phyloP scores from a whole-genome alignment of 129 eudicot species.

The Logfia minima region DNA sequence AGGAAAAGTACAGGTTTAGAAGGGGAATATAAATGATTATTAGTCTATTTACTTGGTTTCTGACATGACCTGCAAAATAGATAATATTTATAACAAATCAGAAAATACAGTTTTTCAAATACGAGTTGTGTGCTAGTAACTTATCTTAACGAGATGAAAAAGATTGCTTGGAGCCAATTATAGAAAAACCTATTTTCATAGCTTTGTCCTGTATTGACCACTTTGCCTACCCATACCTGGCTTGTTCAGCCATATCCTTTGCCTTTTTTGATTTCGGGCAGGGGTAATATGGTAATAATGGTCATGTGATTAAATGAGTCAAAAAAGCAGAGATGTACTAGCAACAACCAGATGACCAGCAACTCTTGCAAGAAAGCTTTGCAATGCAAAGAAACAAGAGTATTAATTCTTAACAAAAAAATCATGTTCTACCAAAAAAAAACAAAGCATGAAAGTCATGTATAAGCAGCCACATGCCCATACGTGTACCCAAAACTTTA shows the following conservation, averaged over 20 bases:
- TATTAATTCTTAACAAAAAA: slow-evolving; percentile 16
- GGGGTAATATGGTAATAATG: background rate
- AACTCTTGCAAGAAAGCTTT: slow-evolving; percentile 70
- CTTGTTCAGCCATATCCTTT: background rate
- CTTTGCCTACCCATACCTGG: background rate
- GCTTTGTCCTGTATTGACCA: background rate
- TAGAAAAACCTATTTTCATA: no score
- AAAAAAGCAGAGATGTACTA: slow-evolving; percentile 14
- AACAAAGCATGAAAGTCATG: slow-evolving; percentile 18
- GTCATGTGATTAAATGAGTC: background rate
- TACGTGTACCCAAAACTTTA: slow-evolving; percentile 24
- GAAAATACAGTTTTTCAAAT: background rate
- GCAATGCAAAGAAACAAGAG: slow-evolving; percentile 45
- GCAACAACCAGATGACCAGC: slow-evolving; percentile 35
- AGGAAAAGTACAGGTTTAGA: no score
- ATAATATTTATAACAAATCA: background rate
- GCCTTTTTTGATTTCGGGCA: background rate
- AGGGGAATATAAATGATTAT: no score
- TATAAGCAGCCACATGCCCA: slow-evolving; percentile 4
- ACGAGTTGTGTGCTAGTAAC: no score
- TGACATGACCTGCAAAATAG: background rate
- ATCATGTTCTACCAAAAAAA: slow-evolving; percentile 22
- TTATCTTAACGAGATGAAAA: no score
- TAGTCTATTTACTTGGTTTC: background rate
- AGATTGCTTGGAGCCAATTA: no score